A percentile compares a stretch with the other conserved stretches of the same genome.
Evolutionary conservation across 1,139 yeast genomes (phyloP).

Genomic region (Protomyces inundatus): DNA sequence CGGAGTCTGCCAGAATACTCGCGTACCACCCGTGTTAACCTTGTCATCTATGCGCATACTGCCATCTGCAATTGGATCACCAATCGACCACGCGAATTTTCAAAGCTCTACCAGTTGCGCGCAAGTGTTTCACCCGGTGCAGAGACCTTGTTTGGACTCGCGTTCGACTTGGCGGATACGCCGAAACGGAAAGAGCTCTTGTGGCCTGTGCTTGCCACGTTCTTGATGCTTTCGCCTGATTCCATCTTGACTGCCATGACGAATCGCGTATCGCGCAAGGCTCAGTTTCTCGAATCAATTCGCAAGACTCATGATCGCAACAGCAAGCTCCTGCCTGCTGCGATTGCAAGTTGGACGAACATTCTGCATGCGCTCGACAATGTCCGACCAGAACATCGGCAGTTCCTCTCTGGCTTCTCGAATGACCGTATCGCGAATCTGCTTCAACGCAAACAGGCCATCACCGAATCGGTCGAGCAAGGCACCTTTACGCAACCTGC

Average conservation of each 20-base stretch:
- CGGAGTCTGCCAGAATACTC: neutral
- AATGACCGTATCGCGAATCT: neutral
- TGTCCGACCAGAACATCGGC: neutral
- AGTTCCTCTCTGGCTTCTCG: neutral
- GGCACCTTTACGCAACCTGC: neutral
- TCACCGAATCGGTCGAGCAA: neutral
- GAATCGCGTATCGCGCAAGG: neutral
- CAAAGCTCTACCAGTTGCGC: neutral
- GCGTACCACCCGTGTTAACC: neutral
- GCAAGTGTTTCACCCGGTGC: neutral
- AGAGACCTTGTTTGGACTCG: neutral
- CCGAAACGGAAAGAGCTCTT: neutral
- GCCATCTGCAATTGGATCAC: neutral
- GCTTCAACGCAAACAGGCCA: neutral
- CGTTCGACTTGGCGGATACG: neutral
- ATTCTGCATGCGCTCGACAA: neutral
- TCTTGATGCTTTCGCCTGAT: neutral
- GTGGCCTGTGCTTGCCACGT: neutral
- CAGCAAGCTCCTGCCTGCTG: neutral
- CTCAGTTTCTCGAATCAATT: neutral
- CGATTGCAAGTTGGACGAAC: neutral
- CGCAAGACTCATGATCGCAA: neutral
- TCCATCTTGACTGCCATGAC: neutral
- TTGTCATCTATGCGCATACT: neutral
- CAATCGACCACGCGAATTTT: neutral